Percentiles rank a stretch among this genome's conserved stretches.
Conservation (phyloP, 768 basidiomycete species). For the Amanita muscaria region DNA sequence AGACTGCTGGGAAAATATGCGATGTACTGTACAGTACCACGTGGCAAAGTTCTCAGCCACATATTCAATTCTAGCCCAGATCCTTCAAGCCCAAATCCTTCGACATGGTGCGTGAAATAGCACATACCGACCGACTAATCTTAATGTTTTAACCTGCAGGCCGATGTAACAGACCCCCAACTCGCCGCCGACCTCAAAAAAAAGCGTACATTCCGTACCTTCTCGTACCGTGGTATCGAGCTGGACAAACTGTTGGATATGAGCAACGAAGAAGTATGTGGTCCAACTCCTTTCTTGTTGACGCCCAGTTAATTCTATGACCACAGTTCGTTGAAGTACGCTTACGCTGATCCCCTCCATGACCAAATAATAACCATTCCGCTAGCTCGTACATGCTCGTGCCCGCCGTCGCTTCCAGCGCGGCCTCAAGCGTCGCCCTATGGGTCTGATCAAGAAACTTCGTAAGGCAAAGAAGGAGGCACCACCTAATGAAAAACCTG, state of each 20-base stretch:
- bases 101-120: constrained; percentile 30
- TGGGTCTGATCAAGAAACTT: constrained; percentile 99
- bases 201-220: constrained; percentile 97
- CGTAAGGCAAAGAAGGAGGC: constrained; percentile 99
- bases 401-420: constrained; percentile 98
- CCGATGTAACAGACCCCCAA: constrained; percentile 88
- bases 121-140: background rate
- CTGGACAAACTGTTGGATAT: constrained; percentile 97
- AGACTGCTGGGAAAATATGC: constrained; percentile 8
- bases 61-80: constrained; percentile 22
- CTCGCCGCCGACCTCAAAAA: constrained; percentile 97
- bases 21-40: constrained; percentile 56
- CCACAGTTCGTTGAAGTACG: constrained; percentile 72
- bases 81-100: constrained; percentile 29
- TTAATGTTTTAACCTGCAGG: constrained; percentile 45
- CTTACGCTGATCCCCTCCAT: constrained; percentile 5
- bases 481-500: constrained; percentile 97
- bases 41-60: constrained; percentile 35
- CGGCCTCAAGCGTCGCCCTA: constrained; percentile 95
- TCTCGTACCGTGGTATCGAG: constrained; percentile 97
- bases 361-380: background rate
- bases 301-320: background rate
- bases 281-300: background rate
- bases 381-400: constrained; percentile 92
- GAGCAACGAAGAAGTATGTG: constrained; percentile 86